phyloP scores from a whole-genome alignment of 441 rosid genomes.

The Syzygium syzygioides region DNA sequence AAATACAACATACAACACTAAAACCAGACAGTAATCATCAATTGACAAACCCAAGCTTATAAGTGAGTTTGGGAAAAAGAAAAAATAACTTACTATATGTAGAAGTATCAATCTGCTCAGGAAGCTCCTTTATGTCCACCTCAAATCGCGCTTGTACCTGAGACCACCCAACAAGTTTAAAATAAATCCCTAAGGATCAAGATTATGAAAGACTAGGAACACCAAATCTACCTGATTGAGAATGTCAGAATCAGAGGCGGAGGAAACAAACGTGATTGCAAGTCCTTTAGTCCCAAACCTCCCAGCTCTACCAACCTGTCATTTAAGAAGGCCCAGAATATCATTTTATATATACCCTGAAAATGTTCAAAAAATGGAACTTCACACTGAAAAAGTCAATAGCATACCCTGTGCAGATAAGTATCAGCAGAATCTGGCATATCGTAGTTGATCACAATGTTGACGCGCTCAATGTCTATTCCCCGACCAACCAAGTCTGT shows the following conservation, averaged over 20 bases:
- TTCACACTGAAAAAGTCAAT: background rate
- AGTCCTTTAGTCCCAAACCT: constrained; percentile 99
- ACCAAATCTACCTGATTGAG: constrained; percentile 68
- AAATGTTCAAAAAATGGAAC: background rate
- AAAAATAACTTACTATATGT: constrained; percentile 70
- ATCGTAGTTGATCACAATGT: constrained; percentile 95
- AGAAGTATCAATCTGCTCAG: constrained; percentile 98
- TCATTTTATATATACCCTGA: background rate
- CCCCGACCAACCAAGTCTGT: constrained; percentile 97
- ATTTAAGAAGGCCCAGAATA: background rate
- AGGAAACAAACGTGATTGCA: constrained; percentile 92
- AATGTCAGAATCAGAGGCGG: constrained; percentile 82
- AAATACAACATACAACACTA: background rate
- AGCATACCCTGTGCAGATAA: constrained; percentile 86
- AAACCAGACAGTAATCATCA: background rate
- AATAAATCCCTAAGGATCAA: background rate
- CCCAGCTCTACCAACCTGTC: constrained; percentile 97
- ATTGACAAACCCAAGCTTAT: background rate
- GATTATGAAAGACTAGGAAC: background rate
- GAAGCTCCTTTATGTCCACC: constrained; percentile 97
- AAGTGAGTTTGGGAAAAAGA: background rate
- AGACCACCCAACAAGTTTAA: background rate
- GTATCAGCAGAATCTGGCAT: constrained; percentile 99
- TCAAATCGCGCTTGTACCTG: constrained; percentile 97
- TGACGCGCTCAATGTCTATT: constrained; percentile 95